Evolutionary conservation across 140 eudicot genomes (phyloP), one percentile per base, ranked within the genome.

Genomic region (Senecio squalidus): DNA sequence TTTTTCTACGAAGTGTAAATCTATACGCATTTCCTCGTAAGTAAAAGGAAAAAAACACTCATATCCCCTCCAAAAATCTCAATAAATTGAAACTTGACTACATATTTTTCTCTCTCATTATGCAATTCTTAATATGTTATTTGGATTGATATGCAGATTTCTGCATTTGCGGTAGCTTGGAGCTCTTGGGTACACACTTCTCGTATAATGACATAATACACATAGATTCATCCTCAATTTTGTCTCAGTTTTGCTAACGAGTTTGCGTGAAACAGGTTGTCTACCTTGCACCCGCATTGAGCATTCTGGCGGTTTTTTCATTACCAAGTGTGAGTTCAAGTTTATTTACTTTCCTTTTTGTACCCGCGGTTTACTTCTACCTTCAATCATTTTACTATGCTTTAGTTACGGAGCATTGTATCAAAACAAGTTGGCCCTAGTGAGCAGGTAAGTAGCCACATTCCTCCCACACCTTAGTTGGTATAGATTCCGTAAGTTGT

Each of bases 341-440:
- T 29, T 50, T 9, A 34, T 66, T 28, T 48, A 2, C 9, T 46
- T 38, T 30, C 11, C 52, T 11, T 22, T 13, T 4, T 6, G 2
- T 62, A 17, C 40, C 47, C 25, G 24, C 49, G 22, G 25, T 10
- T 18, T 51, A 18, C 25, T 46, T 43, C 51, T n/a, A 10, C 1
- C 9, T 25, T 10, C 43, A n/a, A 17, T 13, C 29, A 6, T 5
- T 27, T 16, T 58, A 5, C 9, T 36, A 4, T 45, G 7, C 57
- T 80, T 59, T 82, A 88, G 96, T 59, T 88, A 39, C 69, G n/a
- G n/a, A n/a, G n/a, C n/a, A n/a, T n/a, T n/a, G n/a, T n/a, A n/a
- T n/a, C n/a, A n/a, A n/a, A n/a, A 72, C 93, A 84, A 85, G 85
- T 78, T 55, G 95, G 97, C 34, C 92, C 95, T 3, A 64, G 53